Evolutionary conservation across 139 green algal species (phyloP), one percentile per base, ranked within the genome.

Genomic region (Limnomonas spitsbergensis): DNA sequence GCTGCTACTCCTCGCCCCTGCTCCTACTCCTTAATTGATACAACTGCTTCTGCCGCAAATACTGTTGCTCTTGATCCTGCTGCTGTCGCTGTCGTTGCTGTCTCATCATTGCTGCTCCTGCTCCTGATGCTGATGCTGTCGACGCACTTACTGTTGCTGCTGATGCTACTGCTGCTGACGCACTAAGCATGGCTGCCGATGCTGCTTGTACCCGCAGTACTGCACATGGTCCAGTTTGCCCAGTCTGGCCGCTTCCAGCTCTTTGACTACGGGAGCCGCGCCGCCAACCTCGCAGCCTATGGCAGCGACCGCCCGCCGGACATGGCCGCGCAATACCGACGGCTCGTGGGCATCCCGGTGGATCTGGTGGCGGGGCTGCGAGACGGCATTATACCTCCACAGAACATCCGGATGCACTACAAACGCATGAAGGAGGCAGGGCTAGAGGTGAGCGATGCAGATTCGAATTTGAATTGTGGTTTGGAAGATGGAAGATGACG

Each of bases 181-280:
- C n/a, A n/a, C n/a, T n/a, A n/a, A n/a, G n/a, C n/a, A n/a, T n/a
- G n/a, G n/a, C n/a, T n/a, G n/a, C n/a, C n/a, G n/a, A n/a, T n/a
- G n/a, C 14, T 69, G 56, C 56, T 37, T 69, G 27, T 69, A 42
- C 9, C 24, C 3, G 47, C 38, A 52, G 27, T 40, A 38, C 54
- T 90, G 34, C 89, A 93, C 81, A 80, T 89, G 7, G 66, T 82
- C 71, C 91, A 95, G 89, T 81, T 89, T 76, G 79, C 81, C 32
- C 39, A 42, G 0, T 80, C 77, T 32, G 69, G 78, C 1, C 39
- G 74, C 3, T 98, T 98, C 81, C 79, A 81, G 35, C 75, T 98
- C 79, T 98, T 90, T 75, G 93, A 98, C 82, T 94, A 97, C 71
- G 92, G 92, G 75, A 88, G 40, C 32, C 7, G 42, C 1, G 84